Evolutionary conservation across 345 rosid genomes (phyloP).

Genomic region (Atalantia buxifolia): DNA sequence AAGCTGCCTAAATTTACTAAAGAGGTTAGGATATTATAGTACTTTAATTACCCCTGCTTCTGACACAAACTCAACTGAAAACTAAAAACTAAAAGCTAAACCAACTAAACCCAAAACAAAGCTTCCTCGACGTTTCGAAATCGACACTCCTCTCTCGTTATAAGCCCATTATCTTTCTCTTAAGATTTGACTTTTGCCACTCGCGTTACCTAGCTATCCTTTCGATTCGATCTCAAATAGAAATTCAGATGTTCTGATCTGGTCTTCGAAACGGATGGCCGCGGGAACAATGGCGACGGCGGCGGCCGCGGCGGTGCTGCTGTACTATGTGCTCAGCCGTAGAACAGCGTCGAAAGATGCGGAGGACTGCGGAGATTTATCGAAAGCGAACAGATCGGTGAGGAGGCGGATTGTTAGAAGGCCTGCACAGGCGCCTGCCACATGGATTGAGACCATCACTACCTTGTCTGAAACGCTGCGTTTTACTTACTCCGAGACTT

Average conservation of each 20-base stretch:
- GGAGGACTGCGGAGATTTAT: slow-evolving; percentile 48
- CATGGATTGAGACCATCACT: slow-evolving; percentile 84
- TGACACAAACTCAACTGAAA: background rate
- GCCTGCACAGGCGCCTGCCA: slow-evolving; percentile 93
- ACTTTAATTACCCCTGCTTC: background rate
- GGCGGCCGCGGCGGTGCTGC: slow-evolving; percentile 74
- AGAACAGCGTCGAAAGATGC: slow-evolving; percentile 38
- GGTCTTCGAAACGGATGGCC: slow-evolving; percentile 45
- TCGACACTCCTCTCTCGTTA: background rate
- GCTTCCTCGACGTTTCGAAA: background rate
- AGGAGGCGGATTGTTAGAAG: slow-evolving; percentile 65
- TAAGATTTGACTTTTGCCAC: background rate
- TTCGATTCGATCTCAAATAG: background rate
- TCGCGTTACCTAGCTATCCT: background rate
- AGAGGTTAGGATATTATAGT: background rate
- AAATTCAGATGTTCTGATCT: background rate
- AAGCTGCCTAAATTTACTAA: background rate
- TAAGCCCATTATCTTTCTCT: background rate
- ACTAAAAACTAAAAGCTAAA: background rate
- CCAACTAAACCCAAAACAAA: background rate
- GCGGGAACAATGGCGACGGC: slow-evolving; percentile 88
- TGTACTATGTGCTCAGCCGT: slow-evolving; percentile 57
- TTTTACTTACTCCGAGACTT: slow-evolving; percentile 89
- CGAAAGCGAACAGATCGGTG: slow-evolving; percentile 60
- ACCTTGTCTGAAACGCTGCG: slow-evolving; percentile 85